A percentile compares a stretch with the other conserved stretches of the same genome.
phyloP scores from a whole-genome alignment of 2,329 filamentous ascomycete species.

The Colletotrichum noveboracense region DNA sequence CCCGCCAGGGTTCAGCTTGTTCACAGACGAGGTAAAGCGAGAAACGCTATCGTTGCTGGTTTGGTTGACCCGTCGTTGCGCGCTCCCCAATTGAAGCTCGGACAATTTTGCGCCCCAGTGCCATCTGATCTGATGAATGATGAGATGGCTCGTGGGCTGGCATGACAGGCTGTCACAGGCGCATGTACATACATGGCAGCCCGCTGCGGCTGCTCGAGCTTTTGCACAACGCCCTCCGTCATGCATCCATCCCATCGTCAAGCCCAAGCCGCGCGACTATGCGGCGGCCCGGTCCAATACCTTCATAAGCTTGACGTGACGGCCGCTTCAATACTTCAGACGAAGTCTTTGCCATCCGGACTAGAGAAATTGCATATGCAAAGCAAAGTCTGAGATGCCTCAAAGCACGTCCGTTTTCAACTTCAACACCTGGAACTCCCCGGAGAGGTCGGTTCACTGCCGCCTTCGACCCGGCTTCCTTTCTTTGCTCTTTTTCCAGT shows the following conservation, averaged over 20 bases:
- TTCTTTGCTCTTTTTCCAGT: not conserved
- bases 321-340: not conserved
- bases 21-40: not conserved
- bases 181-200: constrained; percentile 11
- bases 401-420: not conserved
- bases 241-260: not conserved
- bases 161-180: constrained; percentile 20
- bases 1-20: not conserved
- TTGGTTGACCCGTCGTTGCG: not conserved
- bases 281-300: not conserved
- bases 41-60: not conserved
- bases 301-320: not conserved
- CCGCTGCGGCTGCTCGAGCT: not conserved
- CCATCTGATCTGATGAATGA: constrained; percentile 15
- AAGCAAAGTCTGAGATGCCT: not conserved
- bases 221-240: not conserved
- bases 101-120: constrained; percentile 6
- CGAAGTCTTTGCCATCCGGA: not conserved
- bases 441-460: not conserved
- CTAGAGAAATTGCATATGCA: not conserved
- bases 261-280: not conserved
- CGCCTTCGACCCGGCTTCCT: not conserved
- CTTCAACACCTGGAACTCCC: not conserved
- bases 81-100: constrained; percentile 6
- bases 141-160: constrained; percentile 1